A percentile compares a stretch with the other conserved stretches of the same genome.
Conservation (phyloP, 2,329 filamentous ascomycete genomes). For the Sporothrix euskadiensis region DNA sequence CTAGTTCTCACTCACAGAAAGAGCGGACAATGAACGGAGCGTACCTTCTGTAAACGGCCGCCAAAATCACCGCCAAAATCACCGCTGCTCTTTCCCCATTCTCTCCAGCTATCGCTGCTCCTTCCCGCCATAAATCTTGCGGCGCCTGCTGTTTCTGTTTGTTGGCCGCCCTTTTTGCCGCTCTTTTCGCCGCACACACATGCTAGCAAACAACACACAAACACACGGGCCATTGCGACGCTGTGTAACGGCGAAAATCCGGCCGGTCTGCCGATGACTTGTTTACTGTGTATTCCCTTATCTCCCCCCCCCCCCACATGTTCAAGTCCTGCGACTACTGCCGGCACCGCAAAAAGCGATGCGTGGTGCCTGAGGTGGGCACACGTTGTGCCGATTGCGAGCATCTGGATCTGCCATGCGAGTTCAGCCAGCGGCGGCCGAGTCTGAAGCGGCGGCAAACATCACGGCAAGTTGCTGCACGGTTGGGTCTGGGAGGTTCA, state of each 20-base stretch:
- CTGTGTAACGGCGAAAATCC: background rate
- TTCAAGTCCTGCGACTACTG: slow-evolving; percentile 28
- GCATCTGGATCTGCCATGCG: slow-evolving; percentile 22
- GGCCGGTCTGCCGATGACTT: no score
- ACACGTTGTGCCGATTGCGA: slow-evolving; percentile 22
- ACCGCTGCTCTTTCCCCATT: background rate
- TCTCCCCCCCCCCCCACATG: background rate
- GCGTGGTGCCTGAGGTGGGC: background rate
- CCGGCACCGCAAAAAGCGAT: slow-evolving; percentile 25
- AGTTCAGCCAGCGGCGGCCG: slow-evolving; percentile 20
- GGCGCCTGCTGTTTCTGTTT: background rate
- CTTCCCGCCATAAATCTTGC: background rate
- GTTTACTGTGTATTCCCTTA: background rate
- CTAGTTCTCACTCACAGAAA: slow-evolving; percentile 3
- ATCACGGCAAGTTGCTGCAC: slow-evolving; percentile 15
- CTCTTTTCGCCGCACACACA: slow-evolving; percentile 9
- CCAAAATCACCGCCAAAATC: background rate
- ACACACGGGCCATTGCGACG: background rate
- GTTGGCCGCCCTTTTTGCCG: slow-evolving; percentile 18
- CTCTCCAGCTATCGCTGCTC: background rate
- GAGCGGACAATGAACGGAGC: background rate
- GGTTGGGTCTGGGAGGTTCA: background rate
- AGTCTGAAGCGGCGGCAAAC: slow-evolving; percentile 20
- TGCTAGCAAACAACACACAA: background rate
- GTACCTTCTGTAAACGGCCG: slow-evolving; percentile 5